These are phyloP conservation scores for Blumeria hordei DNA, from an alignment of 2,329 filamentous ascomycete species.

Conservation along the genomic window DNA sequence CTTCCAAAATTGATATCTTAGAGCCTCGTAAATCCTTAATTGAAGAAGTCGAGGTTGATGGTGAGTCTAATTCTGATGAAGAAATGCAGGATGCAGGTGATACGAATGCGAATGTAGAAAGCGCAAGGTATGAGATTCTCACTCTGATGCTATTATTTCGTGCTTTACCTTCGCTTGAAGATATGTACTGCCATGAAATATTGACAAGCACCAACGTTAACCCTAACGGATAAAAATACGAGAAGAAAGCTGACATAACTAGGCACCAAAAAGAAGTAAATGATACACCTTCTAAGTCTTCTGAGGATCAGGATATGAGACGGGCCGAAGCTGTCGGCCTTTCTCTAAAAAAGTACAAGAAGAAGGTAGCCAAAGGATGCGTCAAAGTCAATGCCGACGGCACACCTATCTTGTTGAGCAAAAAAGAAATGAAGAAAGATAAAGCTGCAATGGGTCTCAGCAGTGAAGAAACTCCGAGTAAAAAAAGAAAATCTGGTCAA, in stretches of 20 bases:
- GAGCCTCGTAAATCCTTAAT: conserved; percentile 4
- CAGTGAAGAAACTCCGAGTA: conserved; percentile 18
- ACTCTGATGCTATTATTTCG: no score
- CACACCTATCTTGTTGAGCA: conserved; percentile 34
- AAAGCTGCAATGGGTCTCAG: conserved; percentile 21
- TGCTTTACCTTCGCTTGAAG: no score
- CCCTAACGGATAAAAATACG: conserved; percentile 4
- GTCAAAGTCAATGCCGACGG: conserved; percentile 42
- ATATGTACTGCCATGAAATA: conserved; percentile 5
- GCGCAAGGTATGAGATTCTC: no score
- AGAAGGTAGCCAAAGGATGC: conserved; percentile 54
- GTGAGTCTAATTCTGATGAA: conserved; percentile 5
- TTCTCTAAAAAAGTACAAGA: conserved; percentile 52
- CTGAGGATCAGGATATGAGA: conserved; percentile 19
- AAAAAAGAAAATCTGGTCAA: conserved; percentile 44
- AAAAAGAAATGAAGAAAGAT: conserved; percentile 41
- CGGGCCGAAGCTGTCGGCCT: conserved; percentile 43
- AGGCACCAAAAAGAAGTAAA: no score
- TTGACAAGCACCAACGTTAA: conserved; percentile 5
- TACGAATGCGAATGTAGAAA: background rate
- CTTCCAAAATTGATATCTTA: conserved; percentile 12
- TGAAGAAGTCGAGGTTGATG: conserved; percentile 10
- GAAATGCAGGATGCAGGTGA: conserved; percentile 13
- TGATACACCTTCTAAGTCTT: conserved; percentile 9
- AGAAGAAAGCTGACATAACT: conserved; percentile 13